A percentile compares a stretch with the other conserved stretches of the same genome.
Conservation (phyloP, 345 rosid species). For the Linum usitatissimum region DNA sequence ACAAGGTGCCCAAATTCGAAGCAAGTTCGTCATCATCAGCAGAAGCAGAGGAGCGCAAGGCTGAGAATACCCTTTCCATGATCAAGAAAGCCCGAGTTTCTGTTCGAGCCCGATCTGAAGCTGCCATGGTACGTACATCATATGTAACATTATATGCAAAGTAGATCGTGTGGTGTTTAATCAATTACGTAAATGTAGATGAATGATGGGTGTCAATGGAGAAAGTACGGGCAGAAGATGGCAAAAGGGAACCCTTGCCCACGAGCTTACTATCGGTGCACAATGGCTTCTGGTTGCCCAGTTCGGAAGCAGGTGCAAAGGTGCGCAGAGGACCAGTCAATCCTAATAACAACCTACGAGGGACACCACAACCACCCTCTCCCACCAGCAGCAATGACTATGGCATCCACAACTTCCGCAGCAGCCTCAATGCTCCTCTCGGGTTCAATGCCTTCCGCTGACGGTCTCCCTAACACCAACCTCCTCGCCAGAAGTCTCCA, state of each 20-base stretch:
- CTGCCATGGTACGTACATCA: slow-evolving; percentile 10
- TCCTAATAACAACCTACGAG: slow-evolving; percentile 68
- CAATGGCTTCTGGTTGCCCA: slow-evolving; percentile 66
- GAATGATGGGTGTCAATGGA: slow-evolving; percentile 97
- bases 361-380: slow-evolving; percentile 69
- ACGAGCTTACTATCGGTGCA: slow-evolving; percentile 84
- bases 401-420: slow-evolving; percentile 80
- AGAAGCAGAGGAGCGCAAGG: slow-evolving; percentile 10
- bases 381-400: slow-evolving; percentile 60
- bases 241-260: slow-evolving; percentile 91
- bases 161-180: not conserved
- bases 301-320: slow-evolving; percentile 94
- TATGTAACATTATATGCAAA: not conserved
- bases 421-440: slow-evolving; percentile 75
- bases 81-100: slow-evolving; percentile 12
- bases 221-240: slow-evolving; percentile 89
- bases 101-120: slow-evolving; percentile 11
- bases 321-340: slow-evolving; percentile 60
- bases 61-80: not conserved
- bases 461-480: slow-evolving; percentile 14
- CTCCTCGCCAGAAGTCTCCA: slow-evolving; percentile 27
- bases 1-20: slow-evolving; percentile 17
- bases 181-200: slow-evolving; percentile 28
- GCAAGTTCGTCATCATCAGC: not conserved
- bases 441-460: slow-evolving; percentile 43